Evolutionary conservation across 306 rosid genomes (phyloP), one percentile per base, ranked within the genome.

Genomic region (Medicago lupulina): DNA sequence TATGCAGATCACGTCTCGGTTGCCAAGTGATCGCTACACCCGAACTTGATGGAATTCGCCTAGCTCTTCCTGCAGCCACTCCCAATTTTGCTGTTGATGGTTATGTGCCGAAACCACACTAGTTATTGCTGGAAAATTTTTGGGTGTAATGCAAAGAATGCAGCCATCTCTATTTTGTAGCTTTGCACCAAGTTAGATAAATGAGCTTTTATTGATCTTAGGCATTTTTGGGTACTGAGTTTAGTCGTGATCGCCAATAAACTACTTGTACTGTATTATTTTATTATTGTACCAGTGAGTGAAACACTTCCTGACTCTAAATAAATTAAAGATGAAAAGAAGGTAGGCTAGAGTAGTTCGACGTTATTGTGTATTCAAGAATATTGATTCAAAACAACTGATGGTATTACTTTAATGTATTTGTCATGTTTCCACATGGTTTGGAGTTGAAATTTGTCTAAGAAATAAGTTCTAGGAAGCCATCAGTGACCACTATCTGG

Each of bases 51-150:
- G 97, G 97, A 58, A 63, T 95, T 39, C 92, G 96, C 41, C 74
- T 95, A 83, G 98, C 98, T 50, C 72, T 95, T 77, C 98, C 98
- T 4, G 78, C 88, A 17, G 97, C 97, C 69, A 95, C 96, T 11
- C 77, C 96, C 43, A 95, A 92, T 78, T 95, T 95, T 47, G 97
- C 97, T 1, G 98, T 95, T n/a, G 97, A 95, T 81, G 98, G 97
- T 63, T 83, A 31, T 73, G 94, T 92, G 83, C 93, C 98, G 7
- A 95, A 92, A 82, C 98, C 98, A 31, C 98, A 92, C 85, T 92
- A 86, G 82, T 59, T 47, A 69, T 19, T 14, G 11, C 58, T 14
- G 11, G 67, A 71, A 61, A 4, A 5, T 34, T 57, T 71, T 72
- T 61, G 51, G 71, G 76, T 60, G 43, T 53, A 40, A 19, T 81